Evolutionary conservation across 768 basidiomycete genomes (phyloP).

Genomic region (Auriscalpium microsporum): DNA sequence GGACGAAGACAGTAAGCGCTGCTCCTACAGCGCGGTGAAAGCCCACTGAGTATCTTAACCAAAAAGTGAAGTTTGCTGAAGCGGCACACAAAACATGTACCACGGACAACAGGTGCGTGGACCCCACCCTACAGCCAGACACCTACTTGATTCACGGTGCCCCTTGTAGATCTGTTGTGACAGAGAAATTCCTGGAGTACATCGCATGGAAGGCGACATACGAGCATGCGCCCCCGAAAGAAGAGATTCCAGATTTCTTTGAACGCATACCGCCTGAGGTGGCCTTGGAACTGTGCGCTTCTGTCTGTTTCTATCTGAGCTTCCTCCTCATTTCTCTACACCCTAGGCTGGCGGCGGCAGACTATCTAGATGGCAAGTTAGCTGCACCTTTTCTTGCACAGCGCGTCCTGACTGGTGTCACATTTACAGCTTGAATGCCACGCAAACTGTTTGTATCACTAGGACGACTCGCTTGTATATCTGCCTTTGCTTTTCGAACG

Average conservation of each 20-base stretch:
- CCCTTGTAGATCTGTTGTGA: constrained; percentile 43
- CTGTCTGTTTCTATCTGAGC: background rate
- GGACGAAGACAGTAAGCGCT: constrained; percentile 52
- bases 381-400: too few species aligned
- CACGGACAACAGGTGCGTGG: constrained; percentile 61
- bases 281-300: constrained; percentile 77
- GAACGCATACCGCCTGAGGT: constrained; percentile 84
- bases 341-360: constrained; percentile 48
- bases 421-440: too few species aligned
- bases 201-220: constrained; percentile 80
- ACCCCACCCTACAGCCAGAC: background rate
- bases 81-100: constrained; percentile 61
- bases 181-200: constrained; percentile 86
- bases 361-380: constrained; percentile 47
- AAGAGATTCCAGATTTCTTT: constrained; percentile 77
- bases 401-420: too few species aligned
- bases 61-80: constrained; percentile 64
- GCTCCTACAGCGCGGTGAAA: constrained; percentile 4
- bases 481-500: too few species aligned
- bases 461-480: too few species aligned
- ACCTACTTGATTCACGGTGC: too few species aligned
- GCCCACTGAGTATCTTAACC: constrained; percentile 2
- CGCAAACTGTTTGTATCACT: too few species aligned
- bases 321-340: background rate
- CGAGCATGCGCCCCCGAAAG: constrained; percentile 57